phyloP scores from a whole-genome alignment of 2,329 filamentous ascomycete genomes.

The Penicillium sumatraense region DNA sequence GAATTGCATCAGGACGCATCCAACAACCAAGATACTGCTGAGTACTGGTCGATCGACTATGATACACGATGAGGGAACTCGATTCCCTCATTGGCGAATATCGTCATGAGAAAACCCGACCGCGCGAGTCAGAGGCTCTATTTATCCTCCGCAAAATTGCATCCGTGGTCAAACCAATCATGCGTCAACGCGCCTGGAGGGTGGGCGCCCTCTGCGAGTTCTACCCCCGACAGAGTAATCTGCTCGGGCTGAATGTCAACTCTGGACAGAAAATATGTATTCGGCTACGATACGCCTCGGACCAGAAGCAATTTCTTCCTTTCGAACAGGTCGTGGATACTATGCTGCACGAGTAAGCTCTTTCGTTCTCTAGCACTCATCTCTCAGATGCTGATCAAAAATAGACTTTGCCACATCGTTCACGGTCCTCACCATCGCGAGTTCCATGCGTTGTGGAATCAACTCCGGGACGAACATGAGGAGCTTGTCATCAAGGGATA shows the following conservation, averaged over 20 bases:
- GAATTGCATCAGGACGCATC: not conserved
- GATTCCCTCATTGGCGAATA: constrained; percentile 57
- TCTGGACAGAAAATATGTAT: constrained; percentile 78
- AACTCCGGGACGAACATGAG: constrained; percentile 84
- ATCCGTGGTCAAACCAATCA: constrained; percentile 90
- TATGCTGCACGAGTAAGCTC: constrained; percentile 78
- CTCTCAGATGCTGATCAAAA: constrained; percentile 15
- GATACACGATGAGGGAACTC: constrained; percentile 45
- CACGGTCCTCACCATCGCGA: constrained; percentile 80
- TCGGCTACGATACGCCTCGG: constrained; percentile 75
- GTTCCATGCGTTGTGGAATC: constrained; percentile 87
- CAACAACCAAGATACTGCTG: not conserved
- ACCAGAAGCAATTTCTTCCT: constrained; percentile 76
- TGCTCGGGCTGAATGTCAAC: constrained; percentile 83
- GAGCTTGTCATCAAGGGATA: constrained; percentile 79
- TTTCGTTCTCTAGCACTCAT: not conserved
- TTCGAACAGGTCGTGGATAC: constrained; percentile 84
- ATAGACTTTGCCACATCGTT: constrained; percentile 77
- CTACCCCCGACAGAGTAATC: constrained; percentile 72
- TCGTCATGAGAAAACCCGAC: constrained; percentile 56
- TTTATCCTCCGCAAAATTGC: constrained; percentile 76
- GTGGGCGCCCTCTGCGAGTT: constrained; percentile 84
- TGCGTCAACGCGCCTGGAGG: constrained; percentile 82
- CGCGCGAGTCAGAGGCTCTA: constrained; percentile 57
- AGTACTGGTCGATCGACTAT: not conserved